Conservation (phyloP, 331 rosid species). For the Rhamnella rubrinervis region DNA sequence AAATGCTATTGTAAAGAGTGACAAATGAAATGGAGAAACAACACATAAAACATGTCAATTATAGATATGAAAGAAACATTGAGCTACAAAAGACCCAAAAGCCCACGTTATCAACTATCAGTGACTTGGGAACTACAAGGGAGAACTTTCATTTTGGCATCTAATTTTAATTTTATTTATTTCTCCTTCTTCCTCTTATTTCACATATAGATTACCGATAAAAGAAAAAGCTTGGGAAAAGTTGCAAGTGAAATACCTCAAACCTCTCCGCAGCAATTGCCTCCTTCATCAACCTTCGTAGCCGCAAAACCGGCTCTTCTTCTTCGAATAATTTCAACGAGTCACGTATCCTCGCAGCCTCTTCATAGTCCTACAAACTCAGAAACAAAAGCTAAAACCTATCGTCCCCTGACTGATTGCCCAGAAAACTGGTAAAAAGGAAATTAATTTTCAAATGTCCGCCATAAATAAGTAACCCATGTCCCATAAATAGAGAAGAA, state of each 20-base stretch:
- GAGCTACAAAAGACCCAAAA: not conserved
- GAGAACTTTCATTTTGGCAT: too few relatives aligned
- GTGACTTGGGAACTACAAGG: too few relatives aligned
- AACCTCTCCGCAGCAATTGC: constrained; percentile 79
- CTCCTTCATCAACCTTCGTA: constrained; percentile 62
- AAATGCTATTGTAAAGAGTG: not conserved
- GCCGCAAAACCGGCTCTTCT: constrained; percentile 79
- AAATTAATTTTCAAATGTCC: not conserved
- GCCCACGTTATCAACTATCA: too few relatives aligned
- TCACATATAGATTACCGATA: not conserved
- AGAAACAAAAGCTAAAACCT: not conserved
- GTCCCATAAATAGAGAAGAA: not conserved
- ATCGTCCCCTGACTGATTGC: not conserved
- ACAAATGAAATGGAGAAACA: not conserved
- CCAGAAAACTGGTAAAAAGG: not conserved
- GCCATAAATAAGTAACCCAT: not conserved
- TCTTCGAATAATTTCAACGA: constrained; percentile 73
- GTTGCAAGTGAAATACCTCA: constrained; percentile 41
- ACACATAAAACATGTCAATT: not conserved
- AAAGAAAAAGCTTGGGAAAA: constrained; percentile 2
- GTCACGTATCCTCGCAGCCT: constrained; percentile 91
- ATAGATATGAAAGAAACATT: not conserved
- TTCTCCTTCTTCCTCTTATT: too few relatives aligned
- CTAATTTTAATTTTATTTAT: too few relatives aligned
- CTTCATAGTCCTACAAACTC: constrained; percentile 72